phyloP scores from a whole-genome alignment of 106 monocot species.

The Dendrobium nobile region DNA sequence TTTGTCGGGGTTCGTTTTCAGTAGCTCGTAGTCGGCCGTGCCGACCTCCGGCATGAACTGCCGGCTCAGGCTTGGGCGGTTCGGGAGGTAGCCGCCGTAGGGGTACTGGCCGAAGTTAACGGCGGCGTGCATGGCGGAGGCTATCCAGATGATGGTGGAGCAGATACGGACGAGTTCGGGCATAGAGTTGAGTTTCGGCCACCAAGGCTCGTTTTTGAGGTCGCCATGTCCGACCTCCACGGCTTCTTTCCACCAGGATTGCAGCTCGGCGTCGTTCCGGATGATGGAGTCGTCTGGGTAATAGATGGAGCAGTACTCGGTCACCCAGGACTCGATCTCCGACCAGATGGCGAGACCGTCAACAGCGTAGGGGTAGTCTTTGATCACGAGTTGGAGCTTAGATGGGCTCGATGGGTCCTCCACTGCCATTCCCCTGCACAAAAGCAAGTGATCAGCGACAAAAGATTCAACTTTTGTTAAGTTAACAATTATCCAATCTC shows the following conservation, averaged over 20 bases:
- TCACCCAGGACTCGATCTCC: constrained; percentile 43
- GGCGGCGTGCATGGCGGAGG: constrained; percentile 21
- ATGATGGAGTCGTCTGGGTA: constrained; percentile 17
- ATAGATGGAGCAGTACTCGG: constrained; percentile 20
- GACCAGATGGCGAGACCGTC: constrained; percentile 63
- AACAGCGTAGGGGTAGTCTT: constrained; percentile 66
- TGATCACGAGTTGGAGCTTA: constrained; percentile 29
- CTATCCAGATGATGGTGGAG: constrained; percentile 56
- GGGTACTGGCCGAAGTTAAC: constrained; percentile 66
- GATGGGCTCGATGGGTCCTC: constrained; percentile 36
- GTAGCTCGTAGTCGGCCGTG: constrained; percentile 31
- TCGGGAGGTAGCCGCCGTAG: constrained; percentile 62
- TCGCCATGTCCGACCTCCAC: constrained; percentile 54
- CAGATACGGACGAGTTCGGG: constrained; percentile 23
- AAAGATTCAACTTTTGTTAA: no score
- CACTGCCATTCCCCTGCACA: constrained; percentile 36
- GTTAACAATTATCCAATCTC: no score
- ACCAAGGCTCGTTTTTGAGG: constrained; percentile 35
- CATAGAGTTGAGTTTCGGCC: constrained; percentile 33
- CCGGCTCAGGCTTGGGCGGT: constrained; percentile 63
- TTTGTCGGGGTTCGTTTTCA: constrained; percentile 40
- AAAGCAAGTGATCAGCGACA: background rate
- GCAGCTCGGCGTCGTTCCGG: constrained; percentile 40
- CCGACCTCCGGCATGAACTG: constrained; percentile 57
- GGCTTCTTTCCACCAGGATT: constrained; percentile 50